Conservation (phyloP, 495 filamentous ascomycete species). For the Baudoinia panamericana region DNA sequence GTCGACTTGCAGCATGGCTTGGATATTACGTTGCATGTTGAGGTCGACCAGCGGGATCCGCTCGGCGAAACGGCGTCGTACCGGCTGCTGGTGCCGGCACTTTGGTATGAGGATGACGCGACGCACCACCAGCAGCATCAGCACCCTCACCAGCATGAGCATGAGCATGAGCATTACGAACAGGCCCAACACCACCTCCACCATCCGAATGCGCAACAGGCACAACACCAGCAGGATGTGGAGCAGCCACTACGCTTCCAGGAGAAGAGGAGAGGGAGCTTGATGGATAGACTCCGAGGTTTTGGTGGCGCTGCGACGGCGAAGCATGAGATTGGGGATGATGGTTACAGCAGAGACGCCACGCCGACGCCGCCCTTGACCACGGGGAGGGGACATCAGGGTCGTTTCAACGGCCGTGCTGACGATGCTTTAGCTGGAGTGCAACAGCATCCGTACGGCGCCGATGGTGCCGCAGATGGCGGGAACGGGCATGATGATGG, state of each 20-base stretch:
- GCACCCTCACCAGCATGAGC: too few relatives aligned
- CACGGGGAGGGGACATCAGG: not conserved
- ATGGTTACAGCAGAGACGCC: not conserved
- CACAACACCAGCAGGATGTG: conserved; percentile 34
- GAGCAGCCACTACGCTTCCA: conserved; percentile 26
- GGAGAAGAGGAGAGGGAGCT: conserved; percentile 15
- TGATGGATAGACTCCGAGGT: conserved; percentile 4
- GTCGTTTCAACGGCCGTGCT: too few relatives aligned
- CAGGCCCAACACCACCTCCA: too few relatives aligned
- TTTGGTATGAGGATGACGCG: conserved; percentile 48
- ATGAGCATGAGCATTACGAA: too few relatives aligned
- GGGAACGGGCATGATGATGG: not conserved
- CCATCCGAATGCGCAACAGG: too few relatives aligned
- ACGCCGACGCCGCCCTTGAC: not conserved
- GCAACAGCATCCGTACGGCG: not conserved
- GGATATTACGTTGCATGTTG: conserved; percentile 73
- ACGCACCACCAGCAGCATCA: too few relatives aligned
- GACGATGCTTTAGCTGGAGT: too few relatives aligned
- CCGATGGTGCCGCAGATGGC: not conserved
- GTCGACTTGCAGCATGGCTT: conserved; percentile 66
- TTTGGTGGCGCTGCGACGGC: not conserved
- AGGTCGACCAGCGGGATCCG: conserved; percentile 73
- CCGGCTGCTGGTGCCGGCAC: conserved; percentile 65
- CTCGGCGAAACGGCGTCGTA: conserved; percentile 82
- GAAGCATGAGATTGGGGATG: not conserved